Evolutionary conservation across 352 stramenopile species (phyloP), one percentile per base, ranked within the genome.

Genomic region (Pythium chondricola): DNA sequence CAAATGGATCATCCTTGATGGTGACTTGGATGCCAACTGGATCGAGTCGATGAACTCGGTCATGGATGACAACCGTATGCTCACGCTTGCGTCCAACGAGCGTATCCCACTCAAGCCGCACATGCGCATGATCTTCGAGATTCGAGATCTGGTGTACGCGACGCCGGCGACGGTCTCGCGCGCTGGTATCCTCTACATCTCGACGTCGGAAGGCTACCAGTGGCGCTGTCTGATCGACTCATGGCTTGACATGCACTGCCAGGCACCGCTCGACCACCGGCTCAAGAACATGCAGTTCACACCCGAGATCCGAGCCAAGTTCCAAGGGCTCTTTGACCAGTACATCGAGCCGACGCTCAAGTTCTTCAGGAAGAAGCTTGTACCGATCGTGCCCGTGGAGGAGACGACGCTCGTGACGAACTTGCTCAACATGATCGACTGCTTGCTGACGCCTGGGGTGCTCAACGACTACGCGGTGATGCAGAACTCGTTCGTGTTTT

Each of bases 61-160:
- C 40, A 97, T 98, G 93, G 94, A 98, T 57, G 94, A 98, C 50
- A 98, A 98, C 58, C 78, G 88, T 27, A 97, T 98, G 88, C 86
- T 98, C 16, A 98, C 94, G 14, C 65, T 98, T 9, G 94, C 93
- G 4, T 98, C 90, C 1, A 98, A 98, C 58, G 95, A 98, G 65
- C 85, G 94, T 49, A 98, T 98, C 50, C 94, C 94, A 14, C 71
- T 98, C 13, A 98, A 97, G 60, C 71, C 86, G 17, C 86, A 98
- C 66, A 98, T 98, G 93, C 71, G 88, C 35, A 96, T 98, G 85
- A 97, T 98, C 54, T 98, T 98, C 58, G 95, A 98, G 67, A 98
- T 98, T 56, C 80, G 91, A 21, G 91, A 98, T 70, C 74, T 98
- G 16, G 83, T 96, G 45, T 97, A 97, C 51, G 95, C 94, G 16